Evolutionary conservation across 2,329 filamentous ascomycete species (phyloP), one percentile per base, ranked within the genome.

Genomic region (Monosporascus ibericus): DNA sequence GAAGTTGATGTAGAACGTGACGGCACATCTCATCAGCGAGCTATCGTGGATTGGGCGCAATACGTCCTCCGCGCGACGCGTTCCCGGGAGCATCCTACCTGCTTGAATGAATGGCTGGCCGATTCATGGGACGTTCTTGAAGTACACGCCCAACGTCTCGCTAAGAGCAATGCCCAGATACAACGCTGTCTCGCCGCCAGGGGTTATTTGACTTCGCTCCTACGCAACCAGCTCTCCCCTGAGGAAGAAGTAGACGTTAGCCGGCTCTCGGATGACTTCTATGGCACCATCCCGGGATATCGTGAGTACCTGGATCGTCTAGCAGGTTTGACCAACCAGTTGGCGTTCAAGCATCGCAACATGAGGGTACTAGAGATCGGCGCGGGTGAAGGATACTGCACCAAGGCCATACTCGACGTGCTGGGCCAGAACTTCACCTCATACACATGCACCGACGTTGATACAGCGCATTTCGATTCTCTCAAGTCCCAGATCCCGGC

Each of bases 371-470:
- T 75, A 5, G 55, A 55, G 38, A 60, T 71, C 44, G 60, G 57
- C 14, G 70, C 66, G 15, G 72, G 72, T 2, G 72, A 67, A 2
- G 72, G 70, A 2, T 63, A 62, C 14, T 60, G 68, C 0, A 74
- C 73, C 0, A 56, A 62, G 9, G 30, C 25, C 1, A 58, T 75
- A 6, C 54, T 74, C 5, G 50, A 59, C 2, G 40, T 48, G 5
- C 53, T 73, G n/a, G 62, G 59, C 3, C 6, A 53, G 30, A 5
- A 48, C 47, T 18, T 48, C 47, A 48, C 34, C 15, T 48, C 47
- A 18, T 78, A 76, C 55, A 71, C 68, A 4, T 77, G 66, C 58
- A 76, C 75, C 0, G 73, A 77, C 52, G 68, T 72, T 20, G 68
- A 68, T 3, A 51, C 64, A 3, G 67, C 65, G 17, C 72, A 71